Evolutionary conservation across 2,329 filamentous ascomycete genomes (phyloP).

Genomic region (Pyrenophora seminiperda): DNA sequence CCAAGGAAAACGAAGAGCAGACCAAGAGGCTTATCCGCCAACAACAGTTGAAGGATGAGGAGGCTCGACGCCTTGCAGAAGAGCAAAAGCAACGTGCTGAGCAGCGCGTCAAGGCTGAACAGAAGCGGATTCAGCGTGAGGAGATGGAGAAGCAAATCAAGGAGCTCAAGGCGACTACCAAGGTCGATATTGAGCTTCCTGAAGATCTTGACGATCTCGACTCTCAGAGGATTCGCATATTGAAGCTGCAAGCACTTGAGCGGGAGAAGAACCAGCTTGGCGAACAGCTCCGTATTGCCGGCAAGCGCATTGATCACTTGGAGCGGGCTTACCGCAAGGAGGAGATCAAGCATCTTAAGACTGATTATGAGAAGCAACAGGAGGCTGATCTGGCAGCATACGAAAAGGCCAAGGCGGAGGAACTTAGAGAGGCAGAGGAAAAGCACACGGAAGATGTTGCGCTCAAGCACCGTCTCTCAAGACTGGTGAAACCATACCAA

Average conservation of each 20-base stretch:
- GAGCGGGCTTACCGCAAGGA: constrained; percentile 97
- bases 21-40: constrained; percentile 84
- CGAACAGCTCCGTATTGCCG: constrained; percentile 86
- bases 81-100: constrained; percentile 92
- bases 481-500: constrained; percentile 84
- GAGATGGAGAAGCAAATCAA: constrained; percentile 83
- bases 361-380: constrained; percentile 84
- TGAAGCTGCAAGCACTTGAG: constrained; percentile 95
- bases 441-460: constrained; percentile 93
- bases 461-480: constrained; percentile 87
- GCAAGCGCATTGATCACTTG: constrained; percentile 94
- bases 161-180: constrained; percentile 87
- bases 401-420: constrained; percentile 77
- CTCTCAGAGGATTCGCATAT: constrained; percentile 74
- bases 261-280: constrained; percentile 97
- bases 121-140: constrained; percentile 54
- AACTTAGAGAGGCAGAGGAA: constrained; percentile 75
- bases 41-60: constrained; percentile 86
- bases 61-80: constrained; percentile 84
- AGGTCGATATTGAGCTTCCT: constrained; percentile 81
- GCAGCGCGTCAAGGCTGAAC: constrained; percentile 73
- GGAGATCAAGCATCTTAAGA: constrained; percentile 86
- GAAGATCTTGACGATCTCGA: constrained; percentile 75
- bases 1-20: constrained; percentile 90
- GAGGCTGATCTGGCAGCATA: constrained; percentile 79